Base-by-base conservation (phyloP, 768 basidiomycete species). In the Pisolithus microcarpus region DNA sequence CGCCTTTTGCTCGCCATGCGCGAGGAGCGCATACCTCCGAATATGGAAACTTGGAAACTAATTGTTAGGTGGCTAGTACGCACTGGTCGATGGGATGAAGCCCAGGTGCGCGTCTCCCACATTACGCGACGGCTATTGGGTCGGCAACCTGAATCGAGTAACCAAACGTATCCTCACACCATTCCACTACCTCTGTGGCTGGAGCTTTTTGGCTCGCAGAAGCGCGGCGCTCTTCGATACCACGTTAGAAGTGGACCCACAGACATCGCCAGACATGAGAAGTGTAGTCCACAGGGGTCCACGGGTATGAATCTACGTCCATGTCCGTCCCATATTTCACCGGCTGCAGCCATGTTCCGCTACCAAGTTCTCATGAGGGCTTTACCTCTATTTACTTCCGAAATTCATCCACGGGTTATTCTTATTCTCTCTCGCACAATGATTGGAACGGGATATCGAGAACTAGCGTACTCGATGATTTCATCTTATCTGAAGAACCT, bases 41-140 rank as follows among this genome's bases (percentile, higher is more conserved):
- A 84, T 61, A 50, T 74, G 44, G 78, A 82, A 58, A 85, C 85
- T 1, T 69, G 72, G 63, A 76, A 77, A 64, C 64, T 87, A 37
- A 70, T 72, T 50, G 73, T 78, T 53, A 77, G 86, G 18, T 78
- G 74, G 70, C 64, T 83, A 47, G 70, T 87, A 42, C 71, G 75
- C 43, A 69, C 71, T 4, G 84, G 79, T 7, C 64, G 61, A 39
- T 87, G 84, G 84, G 62, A 73, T 10, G 63, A 71, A 21, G 85
- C 83, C 19, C 86, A 82, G 81, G 56, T 57, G 13, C 69, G 71
- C 44, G 69, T 73, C 24, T 58, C 66, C 56, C 46, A 60, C 42
- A 53, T 64, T 28, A 50, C 57, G 2, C 37, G 48, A 21, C 43
- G 51, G 50, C 18, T 19, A 10, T 55, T 34, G 26, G 46, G 38